Conservation (phyloP, 257 asterid genomes). For the Capsicum rhomboideum region DNA sequence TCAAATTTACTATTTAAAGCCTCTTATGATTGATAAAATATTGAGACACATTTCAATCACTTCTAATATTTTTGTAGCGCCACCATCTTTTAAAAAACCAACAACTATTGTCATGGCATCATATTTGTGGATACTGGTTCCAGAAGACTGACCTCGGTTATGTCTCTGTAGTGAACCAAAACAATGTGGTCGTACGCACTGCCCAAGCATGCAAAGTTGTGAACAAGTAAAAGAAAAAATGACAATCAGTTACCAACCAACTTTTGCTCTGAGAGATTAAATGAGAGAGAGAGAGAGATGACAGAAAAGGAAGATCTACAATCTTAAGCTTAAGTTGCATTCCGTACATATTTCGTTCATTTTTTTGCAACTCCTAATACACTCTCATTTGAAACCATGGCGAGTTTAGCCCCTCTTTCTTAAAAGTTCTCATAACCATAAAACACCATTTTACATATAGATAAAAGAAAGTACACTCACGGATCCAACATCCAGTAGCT, state of each 20-base stretch:
- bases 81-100: too few species aligned
- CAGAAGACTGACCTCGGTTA: constrained; percentile 43
- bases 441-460: background rate
- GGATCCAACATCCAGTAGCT: constrained; percentile 94
- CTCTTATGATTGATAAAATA: too few species aligned
- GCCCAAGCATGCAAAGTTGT: constrained; percentile 15
- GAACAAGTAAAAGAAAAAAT: background rate
- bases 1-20: too few species aligned
- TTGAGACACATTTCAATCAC: too few species aligned
- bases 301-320: background rate
- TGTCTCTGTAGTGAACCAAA: constrained; percentile 77
- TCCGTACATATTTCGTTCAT: background rate
- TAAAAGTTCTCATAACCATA: background rate
- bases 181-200: constrained; percentile 67
- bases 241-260: background rate
- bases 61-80: too few species aligned
- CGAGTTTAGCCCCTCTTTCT: background rate
- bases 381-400: background rate
- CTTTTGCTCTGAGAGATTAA: background rate
- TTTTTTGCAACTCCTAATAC: background rate
- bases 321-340: background rate
- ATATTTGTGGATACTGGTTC: constrained; percentile 4
- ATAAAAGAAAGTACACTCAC: constrained; percentile 43
- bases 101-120: background rate
- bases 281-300: background rate